Conservation (phyloP, 257 asterid genomes). For the Scutellaria baicalensis region DNA sequence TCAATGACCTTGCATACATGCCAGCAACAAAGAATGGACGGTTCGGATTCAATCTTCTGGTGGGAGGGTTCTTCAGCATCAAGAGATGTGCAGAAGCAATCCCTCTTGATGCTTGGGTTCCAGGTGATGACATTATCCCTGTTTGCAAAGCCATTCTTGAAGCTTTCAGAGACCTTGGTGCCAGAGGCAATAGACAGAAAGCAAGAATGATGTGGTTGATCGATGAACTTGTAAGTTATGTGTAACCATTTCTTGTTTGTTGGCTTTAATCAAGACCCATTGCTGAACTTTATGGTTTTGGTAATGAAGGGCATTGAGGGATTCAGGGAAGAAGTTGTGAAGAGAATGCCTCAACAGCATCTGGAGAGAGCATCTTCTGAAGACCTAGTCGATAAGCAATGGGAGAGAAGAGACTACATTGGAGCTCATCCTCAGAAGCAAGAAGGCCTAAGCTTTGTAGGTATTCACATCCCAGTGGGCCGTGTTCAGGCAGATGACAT, state of each 20-base stretch:
- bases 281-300: background rate
- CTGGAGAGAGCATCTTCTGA: conserved; percentile 74
- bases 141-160: conserved; percentile 80
- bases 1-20: conserved; percentile 95
- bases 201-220: conserved; percentile 99
- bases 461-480: conserved; percentile 88
- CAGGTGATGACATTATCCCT: conserved; percentile 78
- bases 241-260: background rate
- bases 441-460: conserved; percentile 68
- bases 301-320: conserved; percentile 72
- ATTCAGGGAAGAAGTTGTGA: conserved; percentile 77
- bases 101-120: conserved; percentile 98
- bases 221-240: conserved; percentile 82
- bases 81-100: conserved; percentile 93
- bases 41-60: conserved; percentile 83
- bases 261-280: background rate
- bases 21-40: conserved; percentile 76
- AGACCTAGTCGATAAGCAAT: conserved; percentile 50
- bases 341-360: conserved; percentile 60
- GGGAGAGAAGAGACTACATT: conserved; percentile 83
- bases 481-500: conserved; percentile 87
- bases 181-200: conserved; percentile 86
- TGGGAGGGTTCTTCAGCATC: conserved; percentile 90
- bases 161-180: conserved; percentile 80
- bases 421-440: conserved; percentile 90